These are phyloP conservation scores for Mucor piriformis DNA, from an alignment of 371 early-diverging fungal species.

Conservation along the genomic window DNA sequence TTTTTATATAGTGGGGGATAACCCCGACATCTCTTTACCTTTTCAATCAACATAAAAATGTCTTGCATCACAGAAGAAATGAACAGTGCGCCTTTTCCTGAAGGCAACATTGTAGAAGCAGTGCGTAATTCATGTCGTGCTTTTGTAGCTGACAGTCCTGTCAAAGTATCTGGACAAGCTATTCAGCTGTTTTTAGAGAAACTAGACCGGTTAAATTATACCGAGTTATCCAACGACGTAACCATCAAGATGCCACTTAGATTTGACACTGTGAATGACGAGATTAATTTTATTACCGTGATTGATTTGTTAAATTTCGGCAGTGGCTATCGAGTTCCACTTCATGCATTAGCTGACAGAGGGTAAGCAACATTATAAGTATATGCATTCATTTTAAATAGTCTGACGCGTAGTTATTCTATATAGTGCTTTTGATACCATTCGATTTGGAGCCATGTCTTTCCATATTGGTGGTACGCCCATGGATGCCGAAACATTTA, in stretches of 20 bases:
- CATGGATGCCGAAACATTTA: slow-evolving; percentile 48
- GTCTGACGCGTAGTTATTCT: neutral
- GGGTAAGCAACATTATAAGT: slow-evolving; percentile 62
- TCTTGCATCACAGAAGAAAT: slow-evolving; percentile 3
- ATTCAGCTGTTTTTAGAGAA: slow-evolving; percentile 28
- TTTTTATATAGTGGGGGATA: too few relatives aligned
- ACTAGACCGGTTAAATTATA: slow-evolving; percentile 36
- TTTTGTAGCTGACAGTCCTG: slow-evolving; percentile 29
- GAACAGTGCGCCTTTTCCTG: slow-evolving; percentile 20
- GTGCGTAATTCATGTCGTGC: slow-evolving; percentile 41
- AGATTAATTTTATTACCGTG: slow-evolving; percentile 74
- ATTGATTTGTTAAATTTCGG: slow-evolving; percentile 76
- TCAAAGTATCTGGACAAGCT: slow-evolving; percentile 35
- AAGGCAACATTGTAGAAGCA: slow-evolving; percentile 33
- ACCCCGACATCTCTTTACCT: neutral
- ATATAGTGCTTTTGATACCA: slow-evolving; percentile 68
- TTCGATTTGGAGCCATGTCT: slow-evolving; percentile 84
- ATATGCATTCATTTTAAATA: neutral
- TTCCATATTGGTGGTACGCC: slow-evolving; percentile 69
- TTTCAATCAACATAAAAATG: neutral
- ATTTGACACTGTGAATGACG: slow-evolving; percentile 71
- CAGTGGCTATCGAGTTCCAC: slow-evolving; percentile 67
- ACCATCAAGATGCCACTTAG: slow-evolving; percentile 71
- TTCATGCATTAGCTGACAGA: slow-evolving; percentile 63
- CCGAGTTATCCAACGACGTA: slow-evolving; percentile 50